Conservation (phyloP, 768 basidiomycete species). For the Auricularia sp. region DNA sequence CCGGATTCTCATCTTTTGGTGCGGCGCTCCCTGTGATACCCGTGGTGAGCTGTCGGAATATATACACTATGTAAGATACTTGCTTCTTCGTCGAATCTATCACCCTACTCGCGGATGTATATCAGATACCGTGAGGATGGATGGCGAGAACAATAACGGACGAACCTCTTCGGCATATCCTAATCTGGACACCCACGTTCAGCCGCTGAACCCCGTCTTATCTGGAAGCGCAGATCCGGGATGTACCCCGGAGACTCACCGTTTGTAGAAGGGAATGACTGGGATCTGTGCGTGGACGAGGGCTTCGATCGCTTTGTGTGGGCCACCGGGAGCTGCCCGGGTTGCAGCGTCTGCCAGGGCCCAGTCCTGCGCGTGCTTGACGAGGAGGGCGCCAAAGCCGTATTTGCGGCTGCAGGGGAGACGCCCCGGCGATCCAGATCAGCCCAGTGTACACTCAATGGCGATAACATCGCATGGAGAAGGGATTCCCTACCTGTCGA, state of each 20-base stretch:
- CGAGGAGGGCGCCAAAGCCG: constrained; percentile 59
- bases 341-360: constrained; percentile 28
- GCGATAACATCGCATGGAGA: neutral
- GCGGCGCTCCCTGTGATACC: constrained; percentile 48
- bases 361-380: constrained; percentile 53
- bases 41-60: neutral
- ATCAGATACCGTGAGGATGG: constrained; percentile 4
- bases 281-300: constrained; percentile 63
- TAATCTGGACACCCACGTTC: constrained; percentile 3
- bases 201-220: neutral
- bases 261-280: constrained; percentile 65
- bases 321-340: neutral
- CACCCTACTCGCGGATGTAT: constrained; percentile 36
- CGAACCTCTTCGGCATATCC: constrained; percentile 44
- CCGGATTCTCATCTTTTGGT: constrained; percentile 57
- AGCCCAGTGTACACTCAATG: neutral
- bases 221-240: neutral
- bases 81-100: constrained; percentile 63
- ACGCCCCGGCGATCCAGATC: neutral
- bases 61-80: neutral
- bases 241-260: constrained; percentile 35
- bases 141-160: constrained; percentile 1
- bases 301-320: constrained; percentile 28
- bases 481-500: neutral
- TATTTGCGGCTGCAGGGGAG: constrained; percentile 30